phyloP scores from a whole-genome alignment of 139 green algal genomes.

The Monoraphidium neglectum region DNA sequence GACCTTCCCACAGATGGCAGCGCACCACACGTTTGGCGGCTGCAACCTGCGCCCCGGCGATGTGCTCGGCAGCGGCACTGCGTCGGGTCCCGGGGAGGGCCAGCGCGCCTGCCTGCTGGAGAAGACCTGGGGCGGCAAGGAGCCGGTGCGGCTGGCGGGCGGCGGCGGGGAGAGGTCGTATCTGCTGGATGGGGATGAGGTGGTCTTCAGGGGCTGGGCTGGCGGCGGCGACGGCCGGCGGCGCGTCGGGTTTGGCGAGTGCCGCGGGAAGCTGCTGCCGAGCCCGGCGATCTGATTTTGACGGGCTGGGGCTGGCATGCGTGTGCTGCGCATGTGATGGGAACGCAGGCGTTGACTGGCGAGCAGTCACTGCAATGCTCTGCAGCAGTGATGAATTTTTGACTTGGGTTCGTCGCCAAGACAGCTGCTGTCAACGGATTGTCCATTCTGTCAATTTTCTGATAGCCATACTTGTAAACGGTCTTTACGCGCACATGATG shows the following conservation, averaged over 20 bases:
- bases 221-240: constrained; percentile 32
- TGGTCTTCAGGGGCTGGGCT: constrained; percentile 74
- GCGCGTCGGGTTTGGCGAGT: constrained; percentile 84
- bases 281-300: too few relatives aligned
- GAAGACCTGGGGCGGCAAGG: constrained; percentile 51
- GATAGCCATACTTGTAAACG: too few relatives aligned
- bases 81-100: constrained; percentile 55
- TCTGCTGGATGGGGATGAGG: constrained; percentile 82
- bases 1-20: constrained; percentile 90
- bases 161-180: constrained; percentile 46
- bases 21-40: constrained; percentile 90
- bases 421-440: too few relatives aligned
- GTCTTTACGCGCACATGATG: too few relatives aligned
- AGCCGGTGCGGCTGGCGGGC: constrained; percentile 41
- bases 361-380: too few relatives aligned
- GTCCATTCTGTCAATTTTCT: too few relatives aligned
- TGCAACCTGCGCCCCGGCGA: constrained; percentile 90
- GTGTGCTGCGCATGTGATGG: too few relatives aligned
- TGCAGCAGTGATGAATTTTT: too few relatives aligned
- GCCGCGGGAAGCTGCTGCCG: constrained; percentile 59
- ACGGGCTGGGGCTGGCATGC: too few relatives aligned
- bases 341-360: too few relatives aligned
- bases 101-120: constrained; percentile 72
- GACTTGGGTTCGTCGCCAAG: too few relatives aligned
- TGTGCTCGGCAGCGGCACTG: constrained; percentile 85